Evolutionary conservation across 306 rosid species (phyloP).

Genomic region (Glycyrrhiza uralensis): DNA sequence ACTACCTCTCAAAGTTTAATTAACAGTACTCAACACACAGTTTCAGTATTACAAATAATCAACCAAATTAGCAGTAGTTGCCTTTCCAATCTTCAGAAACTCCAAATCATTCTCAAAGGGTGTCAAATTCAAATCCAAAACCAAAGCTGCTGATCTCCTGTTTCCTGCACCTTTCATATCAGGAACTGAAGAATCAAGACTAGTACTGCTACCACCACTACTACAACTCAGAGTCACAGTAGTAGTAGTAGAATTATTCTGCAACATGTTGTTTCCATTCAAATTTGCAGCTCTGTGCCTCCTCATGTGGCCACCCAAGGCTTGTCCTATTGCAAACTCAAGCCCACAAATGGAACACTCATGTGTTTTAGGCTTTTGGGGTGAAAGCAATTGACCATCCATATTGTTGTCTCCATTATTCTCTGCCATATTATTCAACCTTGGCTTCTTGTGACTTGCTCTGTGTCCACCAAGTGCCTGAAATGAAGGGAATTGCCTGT

Average conservation of each 20-base stretch:
- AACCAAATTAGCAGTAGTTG: conserved; percentile 44
- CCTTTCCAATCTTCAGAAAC: conserved; percentile 55
- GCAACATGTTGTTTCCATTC: conserved; percentile 12
- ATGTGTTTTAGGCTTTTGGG: conserved; percentile 74
- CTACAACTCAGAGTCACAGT: conserved; percentile 15
- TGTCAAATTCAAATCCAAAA: conserved; percentile 85
- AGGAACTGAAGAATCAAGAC: conserved; percentile 21
- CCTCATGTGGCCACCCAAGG: conserved; percentile 97
- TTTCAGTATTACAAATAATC: conserved; percentile 50
- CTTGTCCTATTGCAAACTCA: conserved; percentile 91
- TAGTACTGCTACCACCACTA: conserved; percentile 2
- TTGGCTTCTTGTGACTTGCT: conserved; percentile 92
- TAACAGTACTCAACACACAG: not conserved
- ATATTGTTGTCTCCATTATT: conserved; percentile 36
- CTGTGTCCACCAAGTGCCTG: conserved; percentile 98
- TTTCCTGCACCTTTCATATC: conserved; percentile 30
- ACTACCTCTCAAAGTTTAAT: not conserved
- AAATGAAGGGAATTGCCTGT: conserved; percentile 77
- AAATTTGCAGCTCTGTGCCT: conserved; percentile 60
- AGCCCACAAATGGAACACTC: conserved; percentile 87
- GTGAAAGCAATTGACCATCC: conserved; percentile 46
- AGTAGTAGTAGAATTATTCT: not conserved
- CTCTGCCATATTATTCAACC: conserved; percentile 39
- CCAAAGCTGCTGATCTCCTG: conserved; percentile 36
- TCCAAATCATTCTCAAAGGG: conserved; percentile 84